Percentiles rank a stretch among this genome's conserved stretches.
phyloP scores from a whole-genome alignment of 805 yeast genomes.

The Sugiyamaella mastotermitis region DNA sequence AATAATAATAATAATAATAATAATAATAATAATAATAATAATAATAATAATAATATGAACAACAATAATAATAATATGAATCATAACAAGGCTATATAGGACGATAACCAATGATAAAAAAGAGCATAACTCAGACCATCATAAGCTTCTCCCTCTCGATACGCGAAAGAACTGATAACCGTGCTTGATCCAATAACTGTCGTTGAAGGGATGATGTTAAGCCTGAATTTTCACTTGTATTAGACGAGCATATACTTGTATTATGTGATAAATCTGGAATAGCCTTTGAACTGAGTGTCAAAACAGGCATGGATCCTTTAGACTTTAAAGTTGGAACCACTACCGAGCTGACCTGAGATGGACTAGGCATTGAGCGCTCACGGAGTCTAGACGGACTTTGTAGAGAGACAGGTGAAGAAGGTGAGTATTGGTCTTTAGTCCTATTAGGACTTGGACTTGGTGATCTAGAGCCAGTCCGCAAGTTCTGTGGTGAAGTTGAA shows the following conservation, averaged over 20 bases:
- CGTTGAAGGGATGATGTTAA: slow-evolving; percentile 6
- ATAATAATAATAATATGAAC: no score
- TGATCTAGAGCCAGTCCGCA: background rate
- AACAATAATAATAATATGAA: no score
- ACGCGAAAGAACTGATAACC: slow-evolving; percentile 21
- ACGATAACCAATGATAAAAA: no score
- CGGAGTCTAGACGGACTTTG: no score
- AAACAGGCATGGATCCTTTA: slow-evolving; percentile 9
- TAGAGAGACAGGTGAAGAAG: slow-evolving; percentile 5
- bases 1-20: no score
- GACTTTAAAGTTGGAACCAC: slow-evolving; percentile 2
- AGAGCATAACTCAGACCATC: background rate
- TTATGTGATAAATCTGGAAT: background rate
- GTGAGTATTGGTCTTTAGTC: no score
- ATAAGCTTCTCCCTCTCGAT: slow-evolving; percentile 19
- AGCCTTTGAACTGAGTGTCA: slow-evolving; percentile 4
- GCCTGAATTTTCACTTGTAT: background rate
- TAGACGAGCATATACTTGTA: background rate
- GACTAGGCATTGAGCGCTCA: background rate
- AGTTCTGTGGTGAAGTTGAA: background rate
- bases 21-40: no score
- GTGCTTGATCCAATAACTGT: slow-evolving; percentile 22
- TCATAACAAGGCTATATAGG: no score
- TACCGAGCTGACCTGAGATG: background rate
- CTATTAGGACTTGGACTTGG: background rate